phyloP scores from a whole-genome alignment of 2,329 filamentous ascomycete species.

The Gaeumannomyces tritici region DNA sequence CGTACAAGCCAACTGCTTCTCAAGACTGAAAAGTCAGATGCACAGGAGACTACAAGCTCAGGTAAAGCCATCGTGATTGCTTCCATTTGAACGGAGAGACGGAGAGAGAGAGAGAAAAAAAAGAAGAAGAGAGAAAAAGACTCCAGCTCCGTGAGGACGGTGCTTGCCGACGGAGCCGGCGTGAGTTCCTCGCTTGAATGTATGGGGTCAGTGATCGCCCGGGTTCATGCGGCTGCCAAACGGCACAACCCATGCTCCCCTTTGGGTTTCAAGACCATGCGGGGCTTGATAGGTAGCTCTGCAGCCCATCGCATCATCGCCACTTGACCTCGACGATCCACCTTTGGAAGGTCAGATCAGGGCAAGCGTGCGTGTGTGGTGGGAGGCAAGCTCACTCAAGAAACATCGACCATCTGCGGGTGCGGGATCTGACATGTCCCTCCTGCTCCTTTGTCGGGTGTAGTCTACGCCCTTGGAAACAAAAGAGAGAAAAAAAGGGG shows the following conservation, averaged over 20 bases:
- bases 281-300: too few species aligned
- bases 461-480: background rate
- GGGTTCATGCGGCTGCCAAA: background rate
- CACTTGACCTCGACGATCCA: background rate
- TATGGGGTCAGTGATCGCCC: background rate
- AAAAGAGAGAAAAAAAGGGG: background rate
- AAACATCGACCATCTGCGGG: background rate
- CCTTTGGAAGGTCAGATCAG: background rate
- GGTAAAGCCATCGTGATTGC: slow-evolving; percentile 61
- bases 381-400: background rate
- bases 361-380: background rate
- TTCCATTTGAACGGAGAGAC: slow-evolving; percentile 20
- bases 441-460: background rate
- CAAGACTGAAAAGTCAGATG: slow-evolving; percentile 54
- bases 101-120: background rate
- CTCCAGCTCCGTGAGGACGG: background rate
- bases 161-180: background rate
- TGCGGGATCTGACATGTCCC: background rate
- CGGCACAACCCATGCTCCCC: background rate
- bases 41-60: slow-evolving; percentile 47
- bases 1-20: slow-evolving; percentile 54
- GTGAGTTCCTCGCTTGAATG: background rate
- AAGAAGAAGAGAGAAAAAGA: background rate
- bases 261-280: background rate
- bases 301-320: background rate